Evolutionary conservation across 2,329 filamentous ascomycete species (phyloP).

Genomic region (Aspergillus transmontanensis): DNA sequence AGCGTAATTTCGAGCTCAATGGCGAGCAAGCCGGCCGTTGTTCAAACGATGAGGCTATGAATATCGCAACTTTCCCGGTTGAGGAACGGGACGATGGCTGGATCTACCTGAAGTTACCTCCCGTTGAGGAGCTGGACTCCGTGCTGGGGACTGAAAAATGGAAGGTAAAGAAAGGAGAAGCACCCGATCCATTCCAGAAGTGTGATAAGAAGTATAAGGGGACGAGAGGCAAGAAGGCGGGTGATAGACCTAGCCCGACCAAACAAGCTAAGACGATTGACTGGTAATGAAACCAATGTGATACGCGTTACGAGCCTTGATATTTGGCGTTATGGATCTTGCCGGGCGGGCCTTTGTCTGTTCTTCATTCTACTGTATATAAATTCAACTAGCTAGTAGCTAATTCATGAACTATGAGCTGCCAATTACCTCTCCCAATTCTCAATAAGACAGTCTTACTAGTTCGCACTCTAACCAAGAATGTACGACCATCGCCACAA

Average conservation of each 20-base stretch:
- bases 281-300: constrained; percentile 28
- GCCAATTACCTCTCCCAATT: background rate
- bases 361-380: background rate
- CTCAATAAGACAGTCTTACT: background rate
- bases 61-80: constrained; percentile 78
- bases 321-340: background rate
- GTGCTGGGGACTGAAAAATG: constrained; percentile 77
- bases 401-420: background rate
- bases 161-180: constrained; percentile 75
- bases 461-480: background rate
- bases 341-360: background rate
- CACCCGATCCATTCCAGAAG: constrained; percentile 55
- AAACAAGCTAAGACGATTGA: constrained; percentile 34
- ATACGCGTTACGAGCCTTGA: background rate
- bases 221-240: constrained; percentile 56
- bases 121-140: constrained; percentile 76
- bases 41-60: constrained; percentile 71
- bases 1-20: constrained; percentile 80
- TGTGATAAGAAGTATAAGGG: constrained; percentile 60
- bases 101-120: constrained; percentile 79
- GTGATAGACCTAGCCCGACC: constrained; percentile 22
- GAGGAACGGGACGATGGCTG: constrained; percentile 75
- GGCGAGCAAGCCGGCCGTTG: constrained; percentile 69
- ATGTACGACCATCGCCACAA: background rate
- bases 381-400: background rate